Conservation (phyloP, 2,329 filamentous ascomycete species). For the Aspergillus proliferans region DNA sequence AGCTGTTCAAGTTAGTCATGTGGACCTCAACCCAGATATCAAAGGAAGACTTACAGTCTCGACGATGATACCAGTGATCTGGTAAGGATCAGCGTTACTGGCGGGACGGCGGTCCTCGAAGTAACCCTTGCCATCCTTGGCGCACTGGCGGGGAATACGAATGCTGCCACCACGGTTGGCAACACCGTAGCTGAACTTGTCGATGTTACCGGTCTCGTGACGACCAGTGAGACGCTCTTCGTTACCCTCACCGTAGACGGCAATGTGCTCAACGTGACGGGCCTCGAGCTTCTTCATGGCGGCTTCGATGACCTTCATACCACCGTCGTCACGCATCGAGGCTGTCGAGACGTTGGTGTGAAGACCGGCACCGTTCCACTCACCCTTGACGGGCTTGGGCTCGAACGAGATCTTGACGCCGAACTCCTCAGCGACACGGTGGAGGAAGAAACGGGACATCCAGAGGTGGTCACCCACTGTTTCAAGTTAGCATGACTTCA, state of each 20-base stretch:
- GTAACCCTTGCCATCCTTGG: slow-evolving; percentile 87
- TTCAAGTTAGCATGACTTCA: slow-evolving; percentile 19
- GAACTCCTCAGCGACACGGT: slow-evolving; percentile 92
- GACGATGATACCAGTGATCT: slow-evolving; percentile 74
- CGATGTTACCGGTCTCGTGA: slow-evolving; percentile 91
- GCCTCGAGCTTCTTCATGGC: slow-evolving; percentile 76
- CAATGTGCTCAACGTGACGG: slow-evolving; percentile 77
- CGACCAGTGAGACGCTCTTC: slow-evolving; percentile 85
- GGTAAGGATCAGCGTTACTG: slow-evolving; percentile 82
- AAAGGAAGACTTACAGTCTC: slow-evolving; percentile 50
- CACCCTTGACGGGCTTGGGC: slow-evolving; percentile 90
- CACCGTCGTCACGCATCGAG: slow-evolving; percentile 82
- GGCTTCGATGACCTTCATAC: slow-evolving; percentile 90
- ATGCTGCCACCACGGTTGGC: slow-evolving; percentile 94
- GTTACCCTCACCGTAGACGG: slow-evolving; percentile 94
- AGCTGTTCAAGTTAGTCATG: slow-evolving; percentile 16
- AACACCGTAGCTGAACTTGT: slow-evolving; percentile 88
- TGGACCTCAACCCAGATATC: neutral
- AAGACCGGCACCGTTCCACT: slow-evolving; percentile 95
- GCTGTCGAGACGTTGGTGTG: slow-evolving; percentile 91
- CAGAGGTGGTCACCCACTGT: slow-evolving; percentile 92
- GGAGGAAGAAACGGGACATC: slow-evolving; percentile 82
- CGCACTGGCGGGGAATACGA: slow-evolving; percentile 79
- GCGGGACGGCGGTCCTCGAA: slow-evolving; percentile 81
- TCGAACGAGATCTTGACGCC: slow-evolving; percentile 91